Evolutionary conservation across 371 early-diverging fungal genomes (phyloP).

Genomic region (Mucor lusitanicus): DNA sequence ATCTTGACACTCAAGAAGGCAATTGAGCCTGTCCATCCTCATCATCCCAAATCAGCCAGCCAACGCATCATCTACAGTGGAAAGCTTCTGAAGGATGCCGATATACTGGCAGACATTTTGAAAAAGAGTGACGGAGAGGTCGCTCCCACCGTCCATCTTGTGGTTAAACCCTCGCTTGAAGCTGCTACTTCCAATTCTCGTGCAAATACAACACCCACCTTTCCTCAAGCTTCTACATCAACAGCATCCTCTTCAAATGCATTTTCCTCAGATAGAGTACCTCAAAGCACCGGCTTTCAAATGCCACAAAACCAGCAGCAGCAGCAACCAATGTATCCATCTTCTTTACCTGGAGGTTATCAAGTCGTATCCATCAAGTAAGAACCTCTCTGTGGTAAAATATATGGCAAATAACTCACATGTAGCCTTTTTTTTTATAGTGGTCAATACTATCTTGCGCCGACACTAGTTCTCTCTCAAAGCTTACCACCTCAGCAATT

Average conservation of each 20-base stretch:
- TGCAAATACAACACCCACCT: background rate
- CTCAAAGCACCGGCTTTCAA: background rate
- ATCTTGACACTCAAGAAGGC: slow-evolving; percentile 29
- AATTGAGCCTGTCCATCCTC: slow-evolving; percentile 40
- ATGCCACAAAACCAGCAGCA: background rate
- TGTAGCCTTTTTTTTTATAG: slow-evolving; percentile 12
- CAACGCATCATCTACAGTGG: slow-evolving; percentile 51
- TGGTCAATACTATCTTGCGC: slow-evolving; percentile 47
- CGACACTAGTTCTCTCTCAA: slow-evolving; percentile 31
- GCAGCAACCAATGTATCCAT: slow-evolving; percentile 12
- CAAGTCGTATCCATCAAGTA: slow-evolving; percentile 48
- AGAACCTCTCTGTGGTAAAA: background rate
- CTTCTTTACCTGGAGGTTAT: slow-evolving; percentile 43
- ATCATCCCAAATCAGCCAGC: slow-evolving; percentile 30
- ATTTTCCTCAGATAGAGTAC: background rate
- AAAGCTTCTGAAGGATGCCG: slow-evolving; percentile 34
- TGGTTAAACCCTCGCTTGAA: slow-evolving; percentile 42
- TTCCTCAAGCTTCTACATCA: background rate
- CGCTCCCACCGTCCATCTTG: slow-evolving; percentile 45
- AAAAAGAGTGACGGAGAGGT: slow-evolving; percentile 25
- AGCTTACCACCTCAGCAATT: slow-evolving; percentile 4
- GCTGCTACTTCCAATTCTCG: background rate
- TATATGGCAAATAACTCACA: background rate
- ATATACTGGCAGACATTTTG: slow-evolving; percentile 24
- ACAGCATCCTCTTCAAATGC: background rate